Conservation (phyloP, 495 filamentous ascomycete species). For the Apiosordaria backusii region DNA sequence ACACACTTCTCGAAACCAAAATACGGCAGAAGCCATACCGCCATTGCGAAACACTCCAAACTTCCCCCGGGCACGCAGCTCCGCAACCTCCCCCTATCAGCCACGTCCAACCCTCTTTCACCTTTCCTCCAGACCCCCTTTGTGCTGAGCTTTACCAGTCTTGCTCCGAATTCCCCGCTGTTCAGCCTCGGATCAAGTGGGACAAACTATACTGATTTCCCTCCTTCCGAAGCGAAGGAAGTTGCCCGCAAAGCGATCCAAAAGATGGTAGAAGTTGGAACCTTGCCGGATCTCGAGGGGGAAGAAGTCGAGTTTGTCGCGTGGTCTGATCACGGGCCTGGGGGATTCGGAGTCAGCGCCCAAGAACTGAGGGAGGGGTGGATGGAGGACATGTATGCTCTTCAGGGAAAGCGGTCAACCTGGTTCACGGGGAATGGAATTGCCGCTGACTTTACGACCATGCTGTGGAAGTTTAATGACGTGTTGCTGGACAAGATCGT, state of each 20-base stretch:
- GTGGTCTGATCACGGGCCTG: slow-evolving; percentile 37
- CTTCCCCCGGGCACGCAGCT: slow-evolving; percentile 10
- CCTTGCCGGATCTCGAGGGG: slow-evolving; percentile 6
- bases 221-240: background rate
- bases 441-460: slow-evolving; percentile 14
- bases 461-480: slow-evolving; percentile 23
- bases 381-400: slow-evolving; percentile 35
- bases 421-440: slow-evolving; percentile 38
- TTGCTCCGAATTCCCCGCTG: background rate
- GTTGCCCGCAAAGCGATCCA: slow-evolving; percentile 13
- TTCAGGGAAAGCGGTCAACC: slow-evolving; percentile 42
- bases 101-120: background rate
- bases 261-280: slow-evolving; percentile 13
- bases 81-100: slow-evolving; percentile 14
- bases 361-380: slow-evolving; percentile 36
- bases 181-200: slow-evolving; percentile 13
- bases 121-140: slow-evolving; percentile 17
- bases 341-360: slow-evolving; percentile 31
- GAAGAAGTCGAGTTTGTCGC: slow-evolving; percentile 27
- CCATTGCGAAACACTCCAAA: slow-evolving; percentile 26
- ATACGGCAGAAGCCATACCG: slow-evolving; percentile 33
- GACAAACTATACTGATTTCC: slow-evolving; percentile 11
- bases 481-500: background rate
- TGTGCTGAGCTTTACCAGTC: slow-evolving; percentile 6
- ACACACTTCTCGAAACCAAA: slow-evolving; percentile 30